Base-by-base conservation (phyloP, 2,329 filamentous ascomycete species). In the Gremmenia infestans region DNA sequence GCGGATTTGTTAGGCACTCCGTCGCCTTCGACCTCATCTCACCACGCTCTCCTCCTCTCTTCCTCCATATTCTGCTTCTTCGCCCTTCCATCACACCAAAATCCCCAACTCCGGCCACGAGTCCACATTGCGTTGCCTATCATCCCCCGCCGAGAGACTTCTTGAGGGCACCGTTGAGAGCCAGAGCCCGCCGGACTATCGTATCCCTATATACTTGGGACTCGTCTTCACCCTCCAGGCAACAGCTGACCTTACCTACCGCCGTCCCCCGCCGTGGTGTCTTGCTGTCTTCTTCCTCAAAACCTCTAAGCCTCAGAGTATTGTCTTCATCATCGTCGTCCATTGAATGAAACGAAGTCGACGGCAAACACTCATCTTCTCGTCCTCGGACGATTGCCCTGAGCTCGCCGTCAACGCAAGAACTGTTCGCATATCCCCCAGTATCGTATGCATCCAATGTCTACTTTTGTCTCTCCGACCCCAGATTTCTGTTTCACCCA, bases 241-340 rank as follows among this genome's bases (percentile, higher is more conserved):
- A 63, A 52, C 60, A 61, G 53, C 59, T 19, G 46, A 43, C 59
- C 59, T 59, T 56, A 58, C 55, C 51, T 59, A 54, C 54, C 52
- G 50, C 49, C 48, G 35, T 37, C n/a, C 32, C 54, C 36, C 48
- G 47, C 28, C 39, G 50, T 14, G 43, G 50, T 14, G 43, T 36
- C 28, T 51, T 37, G 37, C 48, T 52, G 50, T 46, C 45, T 37
- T 46, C 47, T 17, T 54, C n/a, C 23, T 39, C 42, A 45, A 45
- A 1, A n/a, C n/a, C 11, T 36, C 46, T 42, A 43, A 48, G 40
- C 49, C 40, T 55, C 25, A 25, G 47, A 39, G 32, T 42, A 25
- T 43, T 14, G 39, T 22, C 43, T 11, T 15, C 43, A 4, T 39
- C 48, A 25, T 49, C 50, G 45, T 37, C 45, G 35, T 48, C 51